Evolutionary conservation across 495 filamentous ascomycete species (phyloP).

Genomic region (Bacidia rubella): DNA sequence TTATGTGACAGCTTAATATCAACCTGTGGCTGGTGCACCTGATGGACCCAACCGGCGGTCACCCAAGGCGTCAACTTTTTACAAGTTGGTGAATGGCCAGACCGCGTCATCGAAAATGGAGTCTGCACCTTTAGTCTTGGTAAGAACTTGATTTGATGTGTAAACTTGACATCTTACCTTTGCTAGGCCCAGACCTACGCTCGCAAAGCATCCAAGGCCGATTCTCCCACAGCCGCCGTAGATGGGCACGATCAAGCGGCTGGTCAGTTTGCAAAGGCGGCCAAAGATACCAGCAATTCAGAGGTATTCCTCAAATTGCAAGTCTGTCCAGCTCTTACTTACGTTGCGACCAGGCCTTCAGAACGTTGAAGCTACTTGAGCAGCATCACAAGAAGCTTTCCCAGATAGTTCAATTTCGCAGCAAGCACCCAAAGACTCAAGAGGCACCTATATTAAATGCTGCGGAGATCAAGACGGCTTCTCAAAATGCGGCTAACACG

Average conservation of each 20-base stretch:
- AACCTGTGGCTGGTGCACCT: not conserved
- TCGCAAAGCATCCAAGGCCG: conserved; percentile 49
- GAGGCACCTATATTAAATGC: conserved; percentile 13
- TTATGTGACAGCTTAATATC: not conserved
- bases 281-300: conserved; percentile 55
- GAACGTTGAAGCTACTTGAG: conserved; percentile 73
- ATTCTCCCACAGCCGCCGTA: conserved; percentile 58
- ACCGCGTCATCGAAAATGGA: too few relatives aligned
- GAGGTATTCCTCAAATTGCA: conserved; percentile 40
- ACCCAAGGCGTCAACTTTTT: too few relatives aligned
- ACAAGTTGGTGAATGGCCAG: too few relatives aligned
- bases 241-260: conserved; percentile 83
- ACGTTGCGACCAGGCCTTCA: conserved; percentile 44
- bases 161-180: not conserved
- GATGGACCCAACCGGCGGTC: too few relatives aligned
- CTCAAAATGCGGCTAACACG: conserved; percentile 9
- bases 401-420: conserved; percentile 57
- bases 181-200: conserved; percentile 81
- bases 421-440: conserved; percentile 38
- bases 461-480: conserved; percentile 10
- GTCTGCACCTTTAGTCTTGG: conserved; percentile 44
- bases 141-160: conserved; percentile 17
- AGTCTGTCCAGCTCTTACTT: conserved; percentile 2
- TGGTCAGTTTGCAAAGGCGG: conserved; percentile 74
- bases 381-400: conserved; percentile 72